Base-by-base conservation (phyloP, 768 basidiomycete species). In the Boletus vermiculosoides region DNA sequence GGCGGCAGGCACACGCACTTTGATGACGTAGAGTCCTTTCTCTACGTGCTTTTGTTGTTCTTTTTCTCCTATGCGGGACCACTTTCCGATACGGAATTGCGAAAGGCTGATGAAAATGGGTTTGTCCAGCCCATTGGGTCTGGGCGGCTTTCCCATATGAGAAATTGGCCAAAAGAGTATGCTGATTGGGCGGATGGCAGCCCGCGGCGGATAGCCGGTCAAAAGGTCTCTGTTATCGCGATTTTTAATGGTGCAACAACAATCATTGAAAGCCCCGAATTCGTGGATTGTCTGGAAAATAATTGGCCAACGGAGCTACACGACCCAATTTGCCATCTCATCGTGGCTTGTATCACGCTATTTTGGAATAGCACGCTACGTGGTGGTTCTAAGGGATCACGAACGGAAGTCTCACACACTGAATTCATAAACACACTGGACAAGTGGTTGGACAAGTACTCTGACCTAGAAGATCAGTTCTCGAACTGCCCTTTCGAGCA, bases 21-120 rank as follows among this genome's bases (percentile, higher is more conserved):
- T 2, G 58, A 64, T 45, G 59, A 65, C 7, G 42, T 63, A 12
- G 62, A 61, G 8, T 64, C 63, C 2, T 59, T 65, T 25, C 46
- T 63, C 25, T 65, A 63, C 10, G 59, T 63, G 5, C 37, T 62
- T 3, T 30, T 60, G 5, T 22, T 64, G 9, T 62, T 62, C 54
- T 59, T 62, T 42, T 57, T 62, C 22, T 55, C 56, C 0, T 58
- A 39, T 18, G 39, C 39, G 4, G 10, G 39, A 9, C 39, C 39
- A 18, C 39, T 39, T 39, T 39, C 39, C 0, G 34, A 49, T 28
- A 23, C 28, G 11, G 23, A 31, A 6, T 41, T 57, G 6, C 10
- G 9, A 1, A 4, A 42, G 0, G 62, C 64, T 0, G 36, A 58
- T 2, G 15, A 30, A 0, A 6, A 8, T 1, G 59, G 57, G 2